These are phyloP conservation scores for Mentha longifolia DNA, from an alignment of 257 asterid species.

Conservation along the genomic window DNA sequence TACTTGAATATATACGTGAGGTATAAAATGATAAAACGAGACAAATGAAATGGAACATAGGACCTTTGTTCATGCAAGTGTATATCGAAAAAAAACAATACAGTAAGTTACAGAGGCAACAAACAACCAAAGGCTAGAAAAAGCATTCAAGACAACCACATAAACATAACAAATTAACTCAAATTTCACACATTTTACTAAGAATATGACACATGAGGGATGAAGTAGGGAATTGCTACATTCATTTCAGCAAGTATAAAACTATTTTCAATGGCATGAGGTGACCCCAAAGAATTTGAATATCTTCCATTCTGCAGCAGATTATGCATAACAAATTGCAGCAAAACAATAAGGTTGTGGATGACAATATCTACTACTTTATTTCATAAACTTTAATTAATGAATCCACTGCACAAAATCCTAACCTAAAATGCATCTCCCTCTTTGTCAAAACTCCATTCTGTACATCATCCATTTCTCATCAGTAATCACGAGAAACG, in stretches of 20 bases:
- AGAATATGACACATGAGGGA: neutral
- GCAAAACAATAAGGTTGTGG: slow-evolving; percentile 1
- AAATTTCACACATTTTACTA: slow-evolving; percentile 8
- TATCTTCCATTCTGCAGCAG: neutral
- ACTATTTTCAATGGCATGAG: neutral
- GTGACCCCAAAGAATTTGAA: neutral
- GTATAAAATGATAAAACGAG: too few relatives aligned
- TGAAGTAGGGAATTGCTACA: neutral
- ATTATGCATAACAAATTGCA: neutral
- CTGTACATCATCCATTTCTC: neutral
- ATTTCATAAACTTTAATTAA: slow-evolving; percentile 4
- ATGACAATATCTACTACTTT: slow-evolving; percentile 10
- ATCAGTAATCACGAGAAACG: neutral
- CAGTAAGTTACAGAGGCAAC: too few relatives aligned
- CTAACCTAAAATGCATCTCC: neutral
- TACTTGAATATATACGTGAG: too few relatives aligned
- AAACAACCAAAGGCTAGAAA: too few relatives aligned
- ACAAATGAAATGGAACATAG: too few relatives aligned
- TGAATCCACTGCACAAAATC: neutral
- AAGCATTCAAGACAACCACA: neutral
- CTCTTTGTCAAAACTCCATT: slow-evolving; percentile 6
- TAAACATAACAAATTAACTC: neutral
- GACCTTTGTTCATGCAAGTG: too few relatives aligned
- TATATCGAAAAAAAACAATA: too few relatives aligned
- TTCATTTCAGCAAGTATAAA: too few relatives aligned